A percentile compares a stretch with the other conserved stretches of the same genome.
phyloP scores from a whole-genome alignment of 441 rosid species.

The Cnidoscolus chayamansa region DNA sequence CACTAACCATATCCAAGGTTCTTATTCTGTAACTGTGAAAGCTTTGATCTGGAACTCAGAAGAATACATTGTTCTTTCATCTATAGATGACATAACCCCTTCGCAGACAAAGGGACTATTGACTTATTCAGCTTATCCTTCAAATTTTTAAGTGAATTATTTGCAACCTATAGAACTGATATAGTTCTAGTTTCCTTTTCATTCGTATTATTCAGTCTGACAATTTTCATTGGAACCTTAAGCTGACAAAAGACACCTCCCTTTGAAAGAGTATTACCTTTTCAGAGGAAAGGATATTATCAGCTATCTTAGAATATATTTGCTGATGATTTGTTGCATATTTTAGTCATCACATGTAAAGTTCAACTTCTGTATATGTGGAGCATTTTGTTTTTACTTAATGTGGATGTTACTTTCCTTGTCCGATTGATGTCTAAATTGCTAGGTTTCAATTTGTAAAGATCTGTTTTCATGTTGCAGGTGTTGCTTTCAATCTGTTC shows the following conservation, averaged over 20 bases:
- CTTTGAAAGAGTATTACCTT: neutral
- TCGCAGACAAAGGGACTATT: neutral
- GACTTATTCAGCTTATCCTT: neutral
- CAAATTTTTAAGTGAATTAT: neutral
- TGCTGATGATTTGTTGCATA: neutral
- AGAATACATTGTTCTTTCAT: neutral
- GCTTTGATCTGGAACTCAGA: conserved; percentile 35
- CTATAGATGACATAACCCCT: neutral
- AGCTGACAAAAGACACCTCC: neutral
- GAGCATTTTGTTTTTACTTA: neutral
- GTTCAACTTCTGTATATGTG: neutral
- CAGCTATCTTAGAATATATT: neutral
- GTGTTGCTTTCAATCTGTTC: conserved; percentile 81
- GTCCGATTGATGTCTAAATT: neutral
- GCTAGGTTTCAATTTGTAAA: no score
- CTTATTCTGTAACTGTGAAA: conserved; percentile 10
- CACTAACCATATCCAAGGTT: conserved; percentile 57
- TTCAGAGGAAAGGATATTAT: neutral
- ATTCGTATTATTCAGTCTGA: neutral
- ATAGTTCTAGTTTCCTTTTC: neutral
- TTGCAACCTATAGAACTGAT: neutral
- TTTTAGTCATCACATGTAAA: neutral
- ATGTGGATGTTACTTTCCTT: neutral
- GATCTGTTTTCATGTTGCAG: conserved; percentile 26
- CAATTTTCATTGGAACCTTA: neutral